A percentile compares a stretch with the other conserved stretches of the same genome.
Conservation (phyloP, 768 basidiomycete species). For the Lactarius quietus region DNA sequence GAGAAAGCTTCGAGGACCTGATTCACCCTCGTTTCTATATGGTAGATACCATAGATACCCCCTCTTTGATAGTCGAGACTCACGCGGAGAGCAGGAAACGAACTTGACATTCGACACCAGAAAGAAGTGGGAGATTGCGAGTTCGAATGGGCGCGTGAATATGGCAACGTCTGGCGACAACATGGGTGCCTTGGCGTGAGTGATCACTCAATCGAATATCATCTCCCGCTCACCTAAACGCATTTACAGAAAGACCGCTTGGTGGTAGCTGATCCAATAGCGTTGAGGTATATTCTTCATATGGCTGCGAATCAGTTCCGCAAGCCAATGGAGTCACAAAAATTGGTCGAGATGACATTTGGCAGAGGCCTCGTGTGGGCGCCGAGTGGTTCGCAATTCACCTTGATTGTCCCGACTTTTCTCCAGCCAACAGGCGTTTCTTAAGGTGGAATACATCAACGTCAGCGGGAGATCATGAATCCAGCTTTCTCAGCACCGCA, state of each 20-base stretch:
- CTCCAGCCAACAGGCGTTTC: neutral
- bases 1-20: neutral
- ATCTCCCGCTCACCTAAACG: slow-evolving; percentile 4
- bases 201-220: neutral
- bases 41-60: neutral
- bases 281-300: slow-evolving; percentile 30
- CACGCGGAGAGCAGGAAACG: neutral
- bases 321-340: slow-evolving; percentile 1
- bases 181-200: slow-evolving; percentile 28
- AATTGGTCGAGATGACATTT: too few relatives aligned
- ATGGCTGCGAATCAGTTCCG: slow-evolving; percentile 26
- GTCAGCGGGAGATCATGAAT: slow-evolving; percentile 30
- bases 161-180: slow-evolving; percentile 25
- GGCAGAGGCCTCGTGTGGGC: too few relatives aligned
- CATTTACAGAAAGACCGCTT: slow-evolving; percentile 9
- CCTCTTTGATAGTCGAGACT: neutral
- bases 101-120: neutral
- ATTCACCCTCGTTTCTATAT: neutral
- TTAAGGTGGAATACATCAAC: slow-evolving; percentile 26
- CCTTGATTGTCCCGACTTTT: neutral
- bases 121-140: slow-evolving; percentile 3
- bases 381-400: slow-evolving; percentile 17
- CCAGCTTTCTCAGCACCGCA: slow-evolving; percentile 30
- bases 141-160: slow-evolving; percentile 23
- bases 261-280: slow-evolving; percentile 18